These are phyloP conservation scores for Boletus rufocinnamomeus DNA, from an alignment of 768 basidiomycete genomes.

Conservation along the genomic window DNA sequence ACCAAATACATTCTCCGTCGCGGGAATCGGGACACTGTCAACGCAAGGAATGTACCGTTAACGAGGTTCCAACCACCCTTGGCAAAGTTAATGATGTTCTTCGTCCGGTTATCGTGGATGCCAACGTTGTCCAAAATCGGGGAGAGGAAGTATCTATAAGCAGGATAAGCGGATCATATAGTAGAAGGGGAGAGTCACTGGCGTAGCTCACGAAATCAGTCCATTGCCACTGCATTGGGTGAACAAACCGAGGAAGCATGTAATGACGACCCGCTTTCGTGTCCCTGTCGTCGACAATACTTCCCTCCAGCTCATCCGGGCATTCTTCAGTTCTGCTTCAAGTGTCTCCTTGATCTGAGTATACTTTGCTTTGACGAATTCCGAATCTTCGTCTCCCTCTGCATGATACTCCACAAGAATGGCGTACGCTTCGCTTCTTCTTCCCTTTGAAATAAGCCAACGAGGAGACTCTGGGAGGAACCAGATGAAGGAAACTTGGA, in stretches of 20 bases:
- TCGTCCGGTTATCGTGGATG: conserved; percentile 17
- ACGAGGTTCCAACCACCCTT: conserved; percentile 10
- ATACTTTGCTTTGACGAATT: conserved; percentile 60
- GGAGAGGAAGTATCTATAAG: conserved; percentile 13
- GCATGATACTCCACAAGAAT: conserved; percentile 61
- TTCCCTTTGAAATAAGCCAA: conserved; percentile 61
- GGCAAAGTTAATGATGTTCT: conserved; percentile 17
- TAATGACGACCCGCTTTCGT: conserved; percentile 18
- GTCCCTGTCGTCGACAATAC: conserved; percentile 12
- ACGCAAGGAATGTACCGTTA: not conserved
- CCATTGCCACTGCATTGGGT: conserved; percentile 14
- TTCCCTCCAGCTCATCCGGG: not conserved
- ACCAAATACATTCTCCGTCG: conserved; percentile 15
- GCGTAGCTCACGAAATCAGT: conserved; percentile 10
- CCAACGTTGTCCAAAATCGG: conserved; percentile 18
- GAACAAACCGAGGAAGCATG: conserved; percentile 12
- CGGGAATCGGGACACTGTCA: conserved; percentile 6
- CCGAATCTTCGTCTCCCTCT: conserved; percentile 51
- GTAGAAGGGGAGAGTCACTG: not conserved
- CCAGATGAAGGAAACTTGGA: conserved; percentile 57
- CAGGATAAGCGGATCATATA: not conserved
- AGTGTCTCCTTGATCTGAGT: conserved; percentile 58
- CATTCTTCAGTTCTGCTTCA: conserved; percentile 26
- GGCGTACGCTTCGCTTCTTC: conserved; percentile 46
- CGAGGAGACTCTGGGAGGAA: conserved; percentile 66